Percentiles rank a stretch among this genome's conserved stretches.
These are phyloP conservation scores for Paraconiothyrium brasiliense DNA, from an alignment of 2,329 filamentous ascomycete genomes.

Conservation along the genomic window DNA sequence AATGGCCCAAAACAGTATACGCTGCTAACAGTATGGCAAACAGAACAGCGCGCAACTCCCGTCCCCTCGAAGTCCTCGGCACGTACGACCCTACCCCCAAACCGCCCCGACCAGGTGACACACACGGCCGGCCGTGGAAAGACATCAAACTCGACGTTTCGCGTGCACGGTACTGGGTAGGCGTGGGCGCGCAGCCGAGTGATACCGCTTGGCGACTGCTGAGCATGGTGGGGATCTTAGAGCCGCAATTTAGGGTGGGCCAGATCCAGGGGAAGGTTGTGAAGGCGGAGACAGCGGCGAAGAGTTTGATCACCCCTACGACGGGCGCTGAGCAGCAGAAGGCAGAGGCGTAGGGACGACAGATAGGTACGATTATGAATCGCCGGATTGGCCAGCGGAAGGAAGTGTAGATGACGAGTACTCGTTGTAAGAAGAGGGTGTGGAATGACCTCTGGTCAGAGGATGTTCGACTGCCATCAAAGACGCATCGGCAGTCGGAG, in stretches of 20 bases:
- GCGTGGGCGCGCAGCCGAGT: constrained; percentile 93
- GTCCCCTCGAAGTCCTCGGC: constrained; percentile 88
- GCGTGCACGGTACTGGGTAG: constrained; percentile 93
- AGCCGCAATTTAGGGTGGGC: constrained; percentile 47
- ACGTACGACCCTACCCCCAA: constrained; percentile 71
- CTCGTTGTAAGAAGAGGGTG: background rate
- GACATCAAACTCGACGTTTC: constrained; percentile 86
- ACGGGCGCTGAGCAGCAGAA: background rate
- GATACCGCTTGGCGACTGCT: constrained; percentile 89
- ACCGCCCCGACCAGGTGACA: constrained; percentile 59
- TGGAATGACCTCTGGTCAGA: background rate
- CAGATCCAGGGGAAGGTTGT: constrained; percentile 45
- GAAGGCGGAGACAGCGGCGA: constrained; percentile 41
- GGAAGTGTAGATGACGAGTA: background rate
- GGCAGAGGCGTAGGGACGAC: background rate
- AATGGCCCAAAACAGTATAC: background rate
- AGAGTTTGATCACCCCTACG: constrained; percentile 33
- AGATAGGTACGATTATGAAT: background rate
- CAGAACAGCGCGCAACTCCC: constrained; percentile 85
- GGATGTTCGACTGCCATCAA: background rate
- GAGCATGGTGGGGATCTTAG: constrained; percentile 68
- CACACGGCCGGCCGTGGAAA: constrained; percentile 76
- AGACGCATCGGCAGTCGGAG: background rate
- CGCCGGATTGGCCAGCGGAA: background rate
- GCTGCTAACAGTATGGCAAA: background rate